Percentiles rank a stretch among this genome's conserved stretches.
Evolutionary conservation across 306 rosid genomes (phyloP).

Genomic region (Abrus precatorius): DNA sequence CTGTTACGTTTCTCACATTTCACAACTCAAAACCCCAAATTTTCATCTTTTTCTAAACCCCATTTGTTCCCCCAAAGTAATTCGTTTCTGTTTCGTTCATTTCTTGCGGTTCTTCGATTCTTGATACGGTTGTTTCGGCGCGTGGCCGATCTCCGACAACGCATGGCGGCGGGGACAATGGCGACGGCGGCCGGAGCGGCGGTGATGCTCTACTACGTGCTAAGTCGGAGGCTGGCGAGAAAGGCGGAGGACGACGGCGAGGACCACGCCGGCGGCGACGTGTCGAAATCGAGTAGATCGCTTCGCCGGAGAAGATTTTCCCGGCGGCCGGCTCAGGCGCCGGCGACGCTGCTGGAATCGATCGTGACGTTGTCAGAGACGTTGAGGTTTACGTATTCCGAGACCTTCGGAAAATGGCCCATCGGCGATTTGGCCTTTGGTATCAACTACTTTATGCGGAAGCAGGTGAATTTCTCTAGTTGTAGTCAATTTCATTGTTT

Average conservation of each 20-base stretch:
- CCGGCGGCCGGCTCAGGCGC: conserved; percentile 96
- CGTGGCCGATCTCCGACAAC: conserved; percentile 17
- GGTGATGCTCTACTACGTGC: conserved; percentile 68
- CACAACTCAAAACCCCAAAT: conserved; percentile 1
- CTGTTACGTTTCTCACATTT: conserved; percentile 46
- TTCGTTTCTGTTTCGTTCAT: conserved; percentile 8
- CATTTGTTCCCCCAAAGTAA: not conserved
- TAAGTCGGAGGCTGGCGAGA: conserved; percentile 61
- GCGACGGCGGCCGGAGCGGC: conserved; percentile 97
- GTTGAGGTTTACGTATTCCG: conserved; percentile 85
- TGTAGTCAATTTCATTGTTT: not conserved
- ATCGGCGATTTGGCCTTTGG: conserved; percentile 99
- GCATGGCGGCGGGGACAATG: conserved; percentile 94
- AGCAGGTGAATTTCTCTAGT: conserved; percentile 67
- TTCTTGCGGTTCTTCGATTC: not conserved
- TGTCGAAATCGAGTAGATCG: conserved; percentile 74
- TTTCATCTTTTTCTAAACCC: conserved; percentile 8
- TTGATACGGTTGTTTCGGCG: not conserved
- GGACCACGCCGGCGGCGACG: conserved; percentile 55
- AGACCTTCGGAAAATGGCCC: conserved; percentile 96
- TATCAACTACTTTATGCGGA: conserved; percentile 87
- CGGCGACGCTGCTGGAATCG: conserved; percentile 88
- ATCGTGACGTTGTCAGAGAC: conserved; percentile 85
- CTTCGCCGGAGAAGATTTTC: conserved; percentile 67
- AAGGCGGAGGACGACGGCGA: conserved; percentile 56